Conservation (phyloP, 2,329 filamentous ascomycete species). For the Hypomyces perniciosus region DNA sequence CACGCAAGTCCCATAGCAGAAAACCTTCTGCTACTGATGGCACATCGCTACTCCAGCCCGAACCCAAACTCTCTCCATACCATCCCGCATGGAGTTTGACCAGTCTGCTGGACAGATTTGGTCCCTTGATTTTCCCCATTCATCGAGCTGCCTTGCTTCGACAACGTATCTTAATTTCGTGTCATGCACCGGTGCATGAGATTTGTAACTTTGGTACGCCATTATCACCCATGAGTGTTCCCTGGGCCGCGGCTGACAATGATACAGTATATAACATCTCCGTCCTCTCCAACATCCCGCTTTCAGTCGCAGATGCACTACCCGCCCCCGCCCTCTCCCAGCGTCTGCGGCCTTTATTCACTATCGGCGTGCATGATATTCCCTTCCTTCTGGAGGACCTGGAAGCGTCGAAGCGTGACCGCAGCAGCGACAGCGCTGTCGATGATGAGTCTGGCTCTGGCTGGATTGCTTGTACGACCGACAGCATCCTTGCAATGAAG, state of each 20-base stretch:
- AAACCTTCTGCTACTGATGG: constrained; percentile 59
- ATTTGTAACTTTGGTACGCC: constrained; percentile 80
- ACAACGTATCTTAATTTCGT: constrained; percentile 82
- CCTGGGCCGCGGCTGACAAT: background rate
- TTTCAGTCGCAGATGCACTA: constrained; percentile 64
- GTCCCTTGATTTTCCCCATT: constrained; percentile 86
- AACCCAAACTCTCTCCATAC: constrained; percentile 64
- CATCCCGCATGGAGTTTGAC: constrained; percentile 85
- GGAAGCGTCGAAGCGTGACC: constrained; percentile 37
- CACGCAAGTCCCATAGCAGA: constrained; percentile 41
- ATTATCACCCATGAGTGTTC: constrained; percentile 15
- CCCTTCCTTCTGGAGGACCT: constrained; percentile 63
- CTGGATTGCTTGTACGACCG: constrained; percentile 94
- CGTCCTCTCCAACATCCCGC: constrained; percentile 82
- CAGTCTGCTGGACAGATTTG: constrained; percentile 73
- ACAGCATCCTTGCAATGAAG: constrained; percentile 86
- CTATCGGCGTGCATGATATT: constrained; percentile 89
- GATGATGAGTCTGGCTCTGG: constrained; percentile 51
- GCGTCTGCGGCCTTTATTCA: constrained; percentile 79
- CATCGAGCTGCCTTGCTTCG: constrained; percentile 80
- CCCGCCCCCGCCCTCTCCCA: constrained; percentile 55
- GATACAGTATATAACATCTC: constrained; percentile 84
- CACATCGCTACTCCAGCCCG: constrained; percentile 49
- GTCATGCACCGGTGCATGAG: constrained; percentile 76
- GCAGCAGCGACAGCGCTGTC: constrained; percentile 30